Evolutionary conservation across 208 protist genomes (phyloP), one percentile per base, ranked within the genome.

Genomic region (Crithidia acanthocephali): DNA sequence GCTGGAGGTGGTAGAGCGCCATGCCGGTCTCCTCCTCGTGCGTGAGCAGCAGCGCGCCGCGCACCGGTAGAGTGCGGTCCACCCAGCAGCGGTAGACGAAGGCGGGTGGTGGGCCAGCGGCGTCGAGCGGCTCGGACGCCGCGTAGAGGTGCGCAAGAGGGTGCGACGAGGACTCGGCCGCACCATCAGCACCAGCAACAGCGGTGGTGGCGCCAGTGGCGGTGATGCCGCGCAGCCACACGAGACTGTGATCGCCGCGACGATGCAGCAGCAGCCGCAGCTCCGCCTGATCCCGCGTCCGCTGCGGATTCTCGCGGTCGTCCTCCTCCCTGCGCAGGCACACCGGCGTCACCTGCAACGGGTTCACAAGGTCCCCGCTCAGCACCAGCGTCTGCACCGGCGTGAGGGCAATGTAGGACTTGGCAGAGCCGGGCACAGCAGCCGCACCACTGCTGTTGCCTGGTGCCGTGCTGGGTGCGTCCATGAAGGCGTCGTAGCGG

Each of bases 401-500:
- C 2, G 55, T 57, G 22, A 83, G 40, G 23, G 72, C 33, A 8
- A 79, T 40, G 59, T 73, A 76, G 25, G 50, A n/a, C 55, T 57
- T 62, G 0, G 66, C 57, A 9, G 63, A 50, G 59, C 32, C 47
- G 48, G 2, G 18, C 23, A 10, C 37, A 11, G 25, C 50, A 9
- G 32, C 6, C 7, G 53, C 45, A 40, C 20, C 42, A n/a, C 18
- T 32, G 23, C 23, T 23, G 13, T 52, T 51, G 16, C 0, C 6
- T 30, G 25, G 6, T 5, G 18, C 3, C 23, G n/a, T 15, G 61
- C n/a, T 30, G n/a, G 55, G 22, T 10, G 45, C 33, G 32, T 81
- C 80, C 30, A 65, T 63, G 51, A 80, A 77, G 59, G 71, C 58
- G 42, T 86, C 67, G 68, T 84, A 91, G 13, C 79, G 80, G 63